Evolutionary conservation across 2,329 filamentous ascomycete species (phyloP).

Genomic region (Diaporthe ilicicola): DNA sequence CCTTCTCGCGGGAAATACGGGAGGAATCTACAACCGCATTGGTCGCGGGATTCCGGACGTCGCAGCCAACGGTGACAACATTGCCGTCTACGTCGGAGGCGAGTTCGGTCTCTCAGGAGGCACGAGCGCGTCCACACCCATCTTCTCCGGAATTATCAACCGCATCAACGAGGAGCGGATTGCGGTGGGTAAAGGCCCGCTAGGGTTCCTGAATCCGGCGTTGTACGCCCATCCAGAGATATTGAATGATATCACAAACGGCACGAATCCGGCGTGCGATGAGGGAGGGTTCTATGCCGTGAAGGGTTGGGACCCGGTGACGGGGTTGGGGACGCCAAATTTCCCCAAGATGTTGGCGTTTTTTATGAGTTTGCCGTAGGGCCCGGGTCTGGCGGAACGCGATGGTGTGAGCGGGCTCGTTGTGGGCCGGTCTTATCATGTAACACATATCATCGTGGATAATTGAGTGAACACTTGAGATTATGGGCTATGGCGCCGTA

Average conservation of each 20-base stretch:
- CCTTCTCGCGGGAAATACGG: slow-evolving; percentile 16
- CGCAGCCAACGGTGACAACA: slow-evolving; percentile 39
- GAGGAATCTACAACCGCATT: slow-evolving; percentile 29
- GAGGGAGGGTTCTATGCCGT: slow-evolving; percentile 41
- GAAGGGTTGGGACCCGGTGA: slow-evolving; percentile 41
- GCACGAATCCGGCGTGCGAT: slow-evolving; percentile 43
- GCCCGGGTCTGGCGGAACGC: background rate
- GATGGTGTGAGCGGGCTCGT: background rate
- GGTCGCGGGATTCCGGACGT: slow-evolving; percentile 42
- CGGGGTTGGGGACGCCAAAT: slow-evolving; percentile 38
- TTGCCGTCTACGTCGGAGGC: slow-evolving; percentile 38
- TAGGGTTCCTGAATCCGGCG: slow-evolving; percentile 47
- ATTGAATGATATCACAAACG: slow-evolving; percentile 42
- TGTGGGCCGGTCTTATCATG: background rate
- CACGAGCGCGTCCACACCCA: slow-evolving; percentile 64
- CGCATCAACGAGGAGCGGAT: slow-evolving; percentile 71
- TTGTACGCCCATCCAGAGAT: slow-evolving; percentile 42
- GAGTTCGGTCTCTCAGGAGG: slow-evolving; percentile 52
- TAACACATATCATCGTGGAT: background rate
- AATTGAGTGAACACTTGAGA: no score
- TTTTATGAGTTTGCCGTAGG: slow-evolving; percentile 24
- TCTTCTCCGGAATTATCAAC: slow-evolving; percentile 65
- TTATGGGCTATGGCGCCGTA: background rate
- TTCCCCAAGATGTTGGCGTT: slow-evolving; percentile 22
- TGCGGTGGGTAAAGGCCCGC: slow-evolving; percentile 50